Base-by-base conservation (phyloP, 495 filamentous ascomycete genomes). In the Hyphodiscus hymeniophilus region DNA sequence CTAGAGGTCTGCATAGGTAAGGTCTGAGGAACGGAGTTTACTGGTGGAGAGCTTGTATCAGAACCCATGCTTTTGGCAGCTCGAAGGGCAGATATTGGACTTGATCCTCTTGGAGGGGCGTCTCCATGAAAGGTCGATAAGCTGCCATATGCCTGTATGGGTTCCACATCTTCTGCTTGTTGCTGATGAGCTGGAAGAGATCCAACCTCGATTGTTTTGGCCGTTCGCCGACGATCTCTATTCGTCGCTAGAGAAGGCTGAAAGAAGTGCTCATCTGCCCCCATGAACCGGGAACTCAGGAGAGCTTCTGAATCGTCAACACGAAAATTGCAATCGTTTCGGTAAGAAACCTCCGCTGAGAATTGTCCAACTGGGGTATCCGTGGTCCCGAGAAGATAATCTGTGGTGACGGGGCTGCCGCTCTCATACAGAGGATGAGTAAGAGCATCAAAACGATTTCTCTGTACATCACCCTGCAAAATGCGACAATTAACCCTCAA, bases 231-330 rank as follows among this genome's bases (percentile, higher is more conserved):
- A 7, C 18, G 28, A 23, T 60, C 53, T 7, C 23, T 31, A 26
- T 42, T 60, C 47, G 58, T 61, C 3, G 64, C 60, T 15, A 91
- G 64, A 2, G 86, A 88, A 7, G 87, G 87, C 41, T 79, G 77
- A 63, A 94, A 92, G 56, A 83, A 86, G 32, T 85, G 81, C 59
- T 95, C 88, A 57, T 96, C 90, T 13, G 85, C 76, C 13, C 88
- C 87, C 79, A 95, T 90, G 60, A 92, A 89, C n/a, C 85, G 82
- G n/a, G 89, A 95, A 65, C 91, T 95, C 28, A 98, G 60, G 16
- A 96, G 64, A 3, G 89, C 81, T 66, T 98, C 92, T 0, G 87
- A 82, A 58, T 95, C 88, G 56, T 94, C 91, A 15, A 95, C 80
- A 15, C 86, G 79, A 67, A 98, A 96, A 54, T 85, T 87, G 66